phyloP scores from a whole-genome alignment of 495 filamentous ascomycete species.

The Penicillium egyptiacum region DNA sequence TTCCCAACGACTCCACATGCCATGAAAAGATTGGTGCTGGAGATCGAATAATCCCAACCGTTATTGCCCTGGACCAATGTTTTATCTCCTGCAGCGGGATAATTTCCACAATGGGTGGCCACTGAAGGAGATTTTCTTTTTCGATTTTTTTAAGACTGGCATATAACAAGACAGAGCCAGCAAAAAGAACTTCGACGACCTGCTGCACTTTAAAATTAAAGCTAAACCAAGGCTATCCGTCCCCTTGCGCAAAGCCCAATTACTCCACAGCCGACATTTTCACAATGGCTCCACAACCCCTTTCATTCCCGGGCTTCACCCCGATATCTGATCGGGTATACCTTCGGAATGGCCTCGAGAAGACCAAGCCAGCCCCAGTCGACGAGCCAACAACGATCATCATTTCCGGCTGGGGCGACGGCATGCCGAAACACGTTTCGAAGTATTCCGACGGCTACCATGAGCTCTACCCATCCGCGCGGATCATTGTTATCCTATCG shows the following conservation, averaged over 20 bases:
- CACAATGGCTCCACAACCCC: constrained; percentile 26
- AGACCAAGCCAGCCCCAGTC: constrained; percentile 15
- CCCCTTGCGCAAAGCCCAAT: not conserved
- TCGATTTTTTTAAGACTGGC: not conserved
- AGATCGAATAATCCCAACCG: constrained; percentile 9
- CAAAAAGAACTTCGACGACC: not conserved
- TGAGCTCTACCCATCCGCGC: constrained; percentile 46
- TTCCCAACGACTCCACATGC: constrained; percentile 15
- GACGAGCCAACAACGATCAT: constrained; percentile 31
- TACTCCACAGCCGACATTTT: not conserved
- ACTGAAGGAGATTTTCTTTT: not conserved
- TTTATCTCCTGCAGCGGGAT: constrained; percentile 1
- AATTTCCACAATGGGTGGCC: constrained; percentile 4
- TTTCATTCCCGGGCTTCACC: constrained; percentile 31
- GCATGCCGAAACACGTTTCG: constrained; percentile 48
- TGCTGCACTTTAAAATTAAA: not conserved
- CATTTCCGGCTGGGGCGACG: constrained; percentile 59
- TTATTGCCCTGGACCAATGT: not conserved
- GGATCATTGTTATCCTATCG: constrained; percentile 49
- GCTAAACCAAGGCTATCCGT: not conserved
- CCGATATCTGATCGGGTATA: constrained; percentile 29
- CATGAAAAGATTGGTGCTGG: constrained; percentile 8
- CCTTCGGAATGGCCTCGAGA: constrained; percentile 28
- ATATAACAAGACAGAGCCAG: not conserved
- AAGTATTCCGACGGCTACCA: constrained; percentile 56